A percentile compares a stretch with the other conserved stretches of the same genome.
These are phyloP conservation scores for Mucor ambiguus DNA, from an alignment of 371 early-diverging fungal species.

Conservation along the genomic window DNA sequence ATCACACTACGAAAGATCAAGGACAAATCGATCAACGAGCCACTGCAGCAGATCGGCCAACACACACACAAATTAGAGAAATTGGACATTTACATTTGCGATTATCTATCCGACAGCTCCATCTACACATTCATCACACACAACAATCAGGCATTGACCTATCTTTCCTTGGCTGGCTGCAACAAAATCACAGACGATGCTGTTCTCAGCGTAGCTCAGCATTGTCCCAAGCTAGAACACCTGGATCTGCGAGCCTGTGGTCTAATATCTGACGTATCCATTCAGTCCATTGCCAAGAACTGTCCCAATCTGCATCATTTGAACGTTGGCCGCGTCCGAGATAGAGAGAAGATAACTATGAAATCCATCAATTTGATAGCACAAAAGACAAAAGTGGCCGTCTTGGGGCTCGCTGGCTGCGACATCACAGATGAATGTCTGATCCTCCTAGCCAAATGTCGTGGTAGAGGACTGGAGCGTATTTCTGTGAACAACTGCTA, in stretches of 20 bases:
- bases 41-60: conserved; percentile 28
- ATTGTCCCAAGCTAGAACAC: conserved; percentile 50
- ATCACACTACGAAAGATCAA: conserved; percentile 45
- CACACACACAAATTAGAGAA: conserved; percentile 25
- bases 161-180: conserved; percentile 59
- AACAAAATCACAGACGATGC: conserved; percentile 55
- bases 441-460: conserved; percentile 50
- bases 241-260: conserved; percentile 64
- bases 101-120: conserved; percentile 47
- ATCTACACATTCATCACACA: conserved; percentile 37
- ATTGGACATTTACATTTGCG: conserved; percentile 59
- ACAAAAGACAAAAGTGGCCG: conserved; percentile 49
- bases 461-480: conserved; percentile 49
- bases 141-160: conserved; percentile 38
- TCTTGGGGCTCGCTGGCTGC: conserved; percentile 62
- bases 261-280: conserved; percentile 53
- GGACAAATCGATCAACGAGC: conserved; percentile 36
- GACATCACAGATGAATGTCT: conserved; percentile 60
- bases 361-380: conserved; percentile 57
- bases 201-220: conserved; percentile 43
- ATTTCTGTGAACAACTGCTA: conserved; percentile 64
- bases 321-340: conserved; percentile 62
- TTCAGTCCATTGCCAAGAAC: conserved; percentile 43
- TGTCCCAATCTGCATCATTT: conserved; percentile 55
- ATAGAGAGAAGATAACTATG: conserved; percentile 51